Evolutionary conservation across 495 filamentous ascomycete species (phyloP).

Genomic region (Terfezia boudieri): DNA sequence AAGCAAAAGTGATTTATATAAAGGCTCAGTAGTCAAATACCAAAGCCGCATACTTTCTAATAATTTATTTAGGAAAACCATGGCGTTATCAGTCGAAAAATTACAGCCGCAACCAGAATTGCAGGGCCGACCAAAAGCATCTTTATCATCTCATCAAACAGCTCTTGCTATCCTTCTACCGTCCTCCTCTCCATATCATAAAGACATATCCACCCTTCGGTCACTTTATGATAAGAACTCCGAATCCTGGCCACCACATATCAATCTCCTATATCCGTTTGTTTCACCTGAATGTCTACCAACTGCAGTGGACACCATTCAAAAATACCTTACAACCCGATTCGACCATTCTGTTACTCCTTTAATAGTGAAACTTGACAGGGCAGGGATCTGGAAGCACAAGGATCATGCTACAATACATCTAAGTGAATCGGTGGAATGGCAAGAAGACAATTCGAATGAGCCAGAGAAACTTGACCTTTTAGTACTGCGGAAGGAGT

Average conservation of each 20-base stretch:
- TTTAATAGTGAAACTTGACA: slow-evolving; percentile 18
- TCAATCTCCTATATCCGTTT: slow-evolving; percentile 40
- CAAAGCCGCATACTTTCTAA: too few relatives aligned
- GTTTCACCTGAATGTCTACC: slow-evolving; percentile 22
- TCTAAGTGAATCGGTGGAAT: slow-evolving; percentile 1
- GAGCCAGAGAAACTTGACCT: neutral
- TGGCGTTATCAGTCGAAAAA: too few relatives aligned
- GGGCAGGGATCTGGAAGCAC: slow-evolving; percentile 23
- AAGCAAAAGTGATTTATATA: too few relatives aligned
- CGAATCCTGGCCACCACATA: slow-evolving; percentile 35
- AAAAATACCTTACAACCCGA: neutral
- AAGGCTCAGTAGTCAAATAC: too few relatives aligned
- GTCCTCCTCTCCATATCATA: slow-evolving; percentile 4
- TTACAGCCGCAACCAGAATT: too few relatives aligned
- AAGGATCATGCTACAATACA: slow-evolving; percentile 26
- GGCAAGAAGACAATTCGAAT: neutral
- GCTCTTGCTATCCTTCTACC: slow-evolving; percentile 12
- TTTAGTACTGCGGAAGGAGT: neutral
- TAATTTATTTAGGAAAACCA: too few relatives aligned
- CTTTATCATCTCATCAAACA: slow-evolving; percentile 1
- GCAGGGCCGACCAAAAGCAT: too few relatives aligned
- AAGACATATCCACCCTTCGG: slow-evolving; percentile 26
- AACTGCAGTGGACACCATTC: slow-evolving; percentile 13
- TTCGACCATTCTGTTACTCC: neutral
- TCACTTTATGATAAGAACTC: slow-evolving; percentile 32